Conservation (phyloP, 108 stramenopile genomes). For the Cyclotella baltica region DNA sequence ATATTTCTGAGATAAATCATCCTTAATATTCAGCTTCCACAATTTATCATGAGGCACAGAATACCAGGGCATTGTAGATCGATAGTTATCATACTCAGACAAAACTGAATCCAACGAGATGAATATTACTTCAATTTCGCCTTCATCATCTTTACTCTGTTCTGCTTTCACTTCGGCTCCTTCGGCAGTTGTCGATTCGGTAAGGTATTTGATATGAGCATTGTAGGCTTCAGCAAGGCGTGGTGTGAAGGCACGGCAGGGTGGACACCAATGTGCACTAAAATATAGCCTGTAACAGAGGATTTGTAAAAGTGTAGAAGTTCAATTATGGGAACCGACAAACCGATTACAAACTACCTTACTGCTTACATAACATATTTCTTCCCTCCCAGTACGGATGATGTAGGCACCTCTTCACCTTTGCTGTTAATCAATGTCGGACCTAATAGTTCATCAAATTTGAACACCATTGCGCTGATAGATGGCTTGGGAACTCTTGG, state of each 20-base stretch:
- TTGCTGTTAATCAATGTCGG: slow-evolving; percentile 40
- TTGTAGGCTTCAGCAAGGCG: slow-evolving; percentile 82
- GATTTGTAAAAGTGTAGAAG: neutral
- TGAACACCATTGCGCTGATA: slow-evolving; percentile 12
- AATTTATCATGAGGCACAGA: slow-evolving; percentile 81
- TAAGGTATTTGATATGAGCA: slow-evolving; percentile 39
- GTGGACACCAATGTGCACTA: slow-evolving; percentile 89
- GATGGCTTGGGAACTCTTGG: no score
- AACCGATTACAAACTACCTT: neutral
- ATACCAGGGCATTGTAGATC: slow-evolving; percentile 79
- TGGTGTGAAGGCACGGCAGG: slow-evolving; percentile 93
- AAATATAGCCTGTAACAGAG: slow-evolving; percentile 67
- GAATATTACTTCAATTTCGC: slow-evolving; percentile 87
- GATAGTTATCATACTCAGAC: slow-evolving; percentile 76
- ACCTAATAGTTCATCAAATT: slow-evolving; percentile 46
- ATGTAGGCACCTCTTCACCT: slow-evolving; percentile 40
- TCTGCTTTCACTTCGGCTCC: slow-evolving; percentile 26
- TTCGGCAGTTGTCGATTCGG: slow-evolving; percentile 47
- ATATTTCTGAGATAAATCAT: slow-evolving; percentile 48
- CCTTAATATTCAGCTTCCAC: slow-evolving; percentile 34
- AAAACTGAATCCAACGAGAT: slow-evolving; percentile 82
- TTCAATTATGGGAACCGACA: neutral
- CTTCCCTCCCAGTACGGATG: slow-evolving; percentile 36
- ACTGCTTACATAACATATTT: slow-evolving; percentile 49
- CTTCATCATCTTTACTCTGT: neutral